Evolutionary conservation across 164 flowering plant species (phyloP), one percentile per base, ranked within the genome.

Genomic region (Berberis vulgaris): DNA sequence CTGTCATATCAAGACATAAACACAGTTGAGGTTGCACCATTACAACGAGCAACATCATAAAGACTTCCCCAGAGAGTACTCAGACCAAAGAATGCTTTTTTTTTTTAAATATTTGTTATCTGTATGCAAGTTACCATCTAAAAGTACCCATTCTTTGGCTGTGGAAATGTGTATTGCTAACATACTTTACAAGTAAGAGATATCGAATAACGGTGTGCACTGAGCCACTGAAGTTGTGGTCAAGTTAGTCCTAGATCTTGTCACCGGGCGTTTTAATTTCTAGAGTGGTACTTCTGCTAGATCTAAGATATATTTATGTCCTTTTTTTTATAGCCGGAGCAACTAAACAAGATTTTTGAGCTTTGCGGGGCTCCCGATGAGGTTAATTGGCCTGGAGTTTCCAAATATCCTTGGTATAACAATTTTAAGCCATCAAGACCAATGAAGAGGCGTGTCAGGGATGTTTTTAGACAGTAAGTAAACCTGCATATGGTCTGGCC

Each of bases 361-460:
- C 71, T 87, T 38, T 89, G 94, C 78, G 96, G 96, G 71, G 70
- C 84, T 45, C 87, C 94, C 41, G 94, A 89, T 70, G 94, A 89
- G 65, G 45, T 57, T 60, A 86, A 76, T 61, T 89, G 96, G 94
- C 91, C 96, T 41, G 94, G 94, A 41, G 94, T 87, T 58, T 77
- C 96, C 54, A 87, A 85, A 79, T 79, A 81, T 49, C 86, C 89
- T 55, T 81, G 86, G 88, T 89, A 85, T 68, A 82, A 79, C 73
- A 82, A 87, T 66, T 87, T 87, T 60, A 89, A 84, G 71, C 94
- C 94, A 70, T 41, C 85, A 7, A 76, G 85, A 68, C 80, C 84
- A 64, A 73, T 84, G 85, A 87, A 82, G 80, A 79, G 88, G 67
- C 84, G 96, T 49, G 66, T 89, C 41, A 82, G 86, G 66, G 93